phyloP scores from a whole-genome alignment of 169 alveolate genomes.

The Eimeria brunetti region DNA sequence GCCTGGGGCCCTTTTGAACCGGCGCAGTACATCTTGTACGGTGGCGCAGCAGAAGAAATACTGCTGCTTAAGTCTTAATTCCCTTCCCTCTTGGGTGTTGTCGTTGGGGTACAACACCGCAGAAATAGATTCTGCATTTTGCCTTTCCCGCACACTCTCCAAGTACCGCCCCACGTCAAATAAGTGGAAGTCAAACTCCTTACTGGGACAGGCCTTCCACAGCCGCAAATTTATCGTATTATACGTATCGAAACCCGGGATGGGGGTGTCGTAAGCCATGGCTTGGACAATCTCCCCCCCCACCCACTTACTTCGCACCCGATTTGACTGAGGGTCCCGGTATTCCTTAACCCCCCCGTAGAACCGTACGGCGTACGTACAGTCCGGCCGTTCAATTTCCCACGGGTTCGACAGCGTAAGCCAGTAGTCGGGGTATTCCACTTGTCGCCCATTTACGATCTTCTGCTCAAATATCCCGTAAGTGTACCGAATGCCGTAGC shows the following conservation, averaged over 20 bases:
- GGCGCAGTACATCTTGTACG: constrained; percentile 87
- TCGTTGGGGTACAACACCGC: constrained; percentile 98
- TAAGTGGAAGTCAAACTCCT: constrained; percentile 95
- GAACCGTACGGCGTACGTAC: constrained; percentile 94
- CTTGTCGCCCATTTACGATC: constrained; percentile 94
- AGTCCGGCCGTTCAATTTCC: constrained; percentile 97
- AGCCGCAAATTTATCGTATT: constrained; percentile 95
- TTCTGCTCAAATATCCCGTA: constrained; percentile 97
- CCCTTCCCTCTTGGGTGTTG: constrained; percentile 94
- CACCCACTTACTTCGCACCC: constrained; percentile 89
- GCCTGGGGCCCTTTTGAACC: constrained; percentile 90
- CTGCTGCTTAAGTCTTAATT: constrained; percentile 96
- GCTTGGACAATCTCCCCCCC: constrained; percentile 97
- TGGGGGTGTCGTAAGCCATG: constrained; percentile 97
- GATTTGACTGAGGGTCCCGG: constrained; percentile 53
- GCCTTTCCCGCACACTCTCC: constrained; percentile 93
- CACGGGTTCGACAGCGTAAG: constrained; percentile 96
- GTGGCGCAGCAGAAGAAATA: constrained; percentile 97
- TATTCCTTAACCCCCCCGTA: constrained; percentile 88
- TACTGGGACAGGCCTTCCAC: constrained; percentile 94
- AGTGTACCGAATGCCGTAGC: constrained; percentile 97
- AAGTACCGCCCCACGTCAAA: constrained; percentile 95
- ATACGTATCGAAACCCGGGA: constrained; percentile 97
- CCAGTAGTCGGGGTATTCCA: constrained; percentile 98
- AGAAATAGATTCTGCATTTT: constrained; percentile 96